Evolutionary conservation across 192 early-diverging fungal species (phyloP), one percentile per base, ranked within the genome.

Genomic region (Obelidium mucronatum): DNA sequence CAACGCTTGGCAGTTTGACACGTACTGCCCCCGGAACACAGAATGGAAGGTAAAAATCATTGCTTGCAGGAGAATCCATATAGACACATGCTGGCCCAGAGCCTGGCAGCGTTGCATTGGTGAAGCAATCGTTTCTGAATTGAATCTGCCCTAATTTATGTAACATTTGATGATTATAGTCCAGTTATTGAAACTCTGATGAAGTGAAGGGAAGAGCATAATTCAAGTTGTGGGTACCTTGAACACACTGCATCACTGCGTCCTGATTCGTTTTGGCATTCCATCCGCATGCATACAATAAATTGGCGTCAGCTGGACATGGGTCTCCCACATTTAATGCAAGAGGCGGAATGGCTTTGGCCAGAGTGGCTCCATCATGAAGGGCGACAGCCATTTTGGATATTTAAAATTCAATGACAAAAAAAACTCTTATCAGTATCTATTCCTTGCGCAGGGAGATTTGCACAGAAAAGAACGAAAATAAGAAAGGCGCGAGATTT

Each of bases 81-180:
- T 72, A 72, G 17, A 72, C 70, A 40, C 70, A 59, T 22, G 30
- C 53, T 4, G 70, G 52, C 11, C 70, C 55, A 17, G 22, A 33
- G 17, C 26, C 40, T 3, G 37, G 24, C 8, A 37, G 13, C 1
- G 2, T 59, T 22, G 70, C 33, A 22, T 22, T 59, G 1, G 34
- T 40, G 19, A 28, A 33, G 30, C 52, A 72, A n/a, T 54, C 37
- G 30, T 55, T 28, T 24, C 13, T 24, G 37, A 39, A 59, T 39
- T 24, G 35, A 33, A 72, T 53, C 17, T 24, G 8, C 31, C 31
- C 63, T 65, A 34, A 65, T 13, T 60, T 60, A 33, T 2, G 33
- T 24, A 26, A 33, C 15, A 31, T 3, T 15, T 15, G n/a, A n/a
- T n/a, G n/a, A n/a, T n/a, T n/a, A n/a, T n/a, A n/a, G n/a, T n/a